Base-by-base conservation (phyloP, 1,284 basidiomycete genomes). In the Pseudozyma tsukubaensis region DNA sequence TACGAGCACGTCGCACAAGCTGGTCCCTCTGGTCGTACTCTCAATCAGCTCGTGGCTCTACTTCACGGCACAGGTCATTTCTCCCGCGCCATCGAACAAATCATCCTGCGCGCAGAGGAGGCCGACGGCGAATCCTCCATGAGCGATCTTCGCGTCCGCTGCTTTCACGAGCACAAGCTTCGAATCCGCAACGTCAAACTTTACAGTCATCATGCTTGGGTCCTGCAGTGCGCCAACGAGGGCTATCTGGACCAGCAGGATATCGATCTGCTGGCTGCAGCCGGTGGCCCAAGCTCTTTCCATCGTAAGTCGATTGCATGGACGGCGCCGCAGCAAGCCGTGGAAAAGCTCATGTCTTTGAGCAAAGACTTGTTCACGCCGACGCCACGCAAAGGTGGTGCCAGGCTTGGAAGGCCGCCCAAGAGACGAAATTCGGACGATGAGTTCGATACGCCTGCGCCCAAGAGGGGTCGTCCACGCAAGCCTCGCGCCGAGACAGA, bases 161-260 rank as follows among this genome's bases (percentile, higher is more conserved):
- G 50, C 54, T 71, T 75, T 18, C 64, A 75, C 53, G 72, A 75
- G 48, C 68, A 67, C 48, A 62, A 67, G 18, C 42, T 56, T 0
- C 53, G 72, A n/a, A 48, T 71, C 2, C 72, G 72, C 37, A 63
- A 54, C 48, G 60, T 60, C n/a, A 59, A 62, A 24, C 18, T 67
- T 7, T 75, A 60, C 55, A 75, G 72, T 37, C 60, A 64, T 24
- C 72, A 75, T 32, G 67, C 72, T 1, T 75, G 72, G 72, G 64
- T 67, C 3, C 58, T 75, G 14, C 72, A 75, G 43, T 50, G 56
- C 36, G 72, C 72, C 52, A 67, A 68, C 57, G 72, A 61, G 8
- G 72, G 72, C 40, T 59, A 57, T 32, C 54, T 75, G 11, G 56
- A 71, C 32, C 56, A 51, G 4, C 45, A 59, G 1, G 67, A 75